Percentiles rank a stretch among this genome's conserved stretches.
These are phyloP conservation scores for Melanomma pulvis-pyrius DNA, from an alignment of 495 filamentous ascomycete genomes.

Conservation along the genomic window DNA sequence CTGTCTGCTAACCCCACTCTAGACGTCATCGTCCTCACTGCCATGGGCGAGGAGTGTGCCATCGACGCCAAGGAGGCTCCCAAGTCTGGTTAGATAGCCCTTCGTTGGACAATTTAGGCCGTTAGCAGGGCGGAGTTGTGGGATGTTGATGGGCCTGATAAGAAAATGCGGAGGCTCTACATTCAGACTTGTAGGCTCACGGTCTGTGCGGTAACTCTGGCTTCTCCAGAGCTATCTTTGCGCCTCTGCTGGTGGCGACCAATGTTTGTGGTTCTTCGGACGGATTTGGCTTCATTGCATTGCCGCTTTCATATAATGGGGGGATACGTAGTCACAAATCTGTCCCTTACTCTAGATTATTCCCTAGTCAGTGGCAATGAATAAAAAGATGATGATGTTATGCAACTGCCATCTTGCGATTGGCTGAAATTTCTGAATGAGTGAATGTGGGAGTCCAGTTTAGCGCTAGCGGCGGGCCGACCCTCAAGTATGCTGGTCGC, in stretches of 20 bases:
- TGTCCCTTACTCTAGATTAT: constrained; percentile 22
- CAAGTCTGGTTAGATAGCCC: constrained; percentile 46
- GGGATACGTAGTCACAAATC: constrained; percentile 34
- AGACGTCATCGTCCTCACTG: constrained; percentile 89
- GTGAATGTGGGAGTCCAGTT: not conserved
- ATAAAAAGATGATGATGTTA: constrained; percentile 15
- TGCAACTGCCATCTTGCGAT: not conserved
- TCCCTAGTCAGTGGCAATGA: constrained; percentile 31
- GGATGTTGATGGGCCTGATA: constrained; percentile 20
- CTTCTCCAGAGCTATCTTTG: constrained; percentile 29
- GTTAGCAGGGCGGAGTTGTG: constrained; percentile 22
- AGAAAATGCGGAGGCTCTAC: constrained; percentile 19
- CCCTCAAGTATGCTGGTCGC: not conserved
- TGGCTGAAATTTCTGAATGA: not conserved
- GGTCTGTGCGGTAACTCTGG: constrained; percentile 26
- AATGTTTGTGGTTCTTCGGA: constrained; percentile 36
- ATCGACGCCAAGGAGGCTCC: constrained; percentile 94
- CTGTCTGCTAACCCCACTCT: constrained; percentile 23
- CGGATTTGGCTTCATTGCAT: constrained; percentile 39
- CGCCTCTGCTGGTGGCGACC: constrained; percentile 27
- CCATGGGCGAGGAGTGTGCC: constrained; percentile 93
- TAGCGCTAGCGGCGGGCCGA: not conserved
- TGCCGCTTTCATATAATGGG: constrained; percentile 33
- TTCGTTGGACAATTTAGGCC: constrained; percentile 26
- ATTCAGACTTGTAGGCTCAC: constrained; percentile 5